Evolutionary conservation across 345 rosid genomes (phyloP), one percentile per base, ranked within the genome.

Genomic region (Arabidopsis suecica): DNA sequence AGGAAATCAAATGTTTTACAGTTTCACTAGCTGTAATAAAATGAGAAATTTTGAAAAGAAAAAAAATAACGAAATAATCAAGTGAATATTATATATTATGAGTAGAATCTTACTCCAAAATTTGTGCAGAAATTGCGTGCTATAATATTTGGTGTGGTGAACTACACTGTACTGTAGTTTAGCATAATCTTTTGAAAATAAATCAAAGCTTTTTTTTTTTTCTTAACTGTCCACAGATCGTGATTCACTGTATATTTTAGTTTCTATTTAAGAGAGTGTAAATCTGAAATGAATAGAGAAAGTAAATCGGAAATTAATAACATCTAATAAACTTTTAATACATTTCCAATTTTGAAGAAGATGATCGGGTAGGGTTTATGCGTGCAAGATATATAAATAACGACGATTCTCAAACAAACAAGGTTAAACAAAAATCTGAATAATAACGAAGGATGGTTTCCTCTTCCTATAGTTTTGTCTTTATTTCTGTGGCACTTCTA

Each of bases 371-470:
- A 44, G 7, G 32, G 32, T 51, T 5, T 23, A 22, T 51, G 3
- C 33, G 33, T 53, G 7, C 49, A 44, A 44, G 49, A 44, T 44
- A 53, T 56, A 32, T 56, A 56, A 12, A 55, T 32, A 32, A 8
- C 23, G 12, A 56, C 22, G 61, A 56, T 56, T 32, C 40, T 14
- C 40, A 1, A 32, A 55, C 20, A 30, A 7, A 13, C 25, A 13
- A 32, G 6, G 20, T 32, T 32, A 16, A 34, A n/a, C 7, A 10
- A 36, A 32, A 36, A 8, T 33, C 23, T 33, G 38, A 8, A 57
- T n/a, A 32, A 23, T n/a, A 8, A n/a, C 12, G 3, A 61, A 18
- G 0, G 45, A 49, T 64, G 69, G 30, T 61, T 72, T 62, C 69
- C 11, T 45, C 28, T 13, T 40, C 69, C n/a, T 16, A 23, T 2